Evolutionary conservation across 768 basidiomycete species (phyloP), one percentile per base, ranked within the genome.

Genomic region (Lentinula lateritia): DNA sequence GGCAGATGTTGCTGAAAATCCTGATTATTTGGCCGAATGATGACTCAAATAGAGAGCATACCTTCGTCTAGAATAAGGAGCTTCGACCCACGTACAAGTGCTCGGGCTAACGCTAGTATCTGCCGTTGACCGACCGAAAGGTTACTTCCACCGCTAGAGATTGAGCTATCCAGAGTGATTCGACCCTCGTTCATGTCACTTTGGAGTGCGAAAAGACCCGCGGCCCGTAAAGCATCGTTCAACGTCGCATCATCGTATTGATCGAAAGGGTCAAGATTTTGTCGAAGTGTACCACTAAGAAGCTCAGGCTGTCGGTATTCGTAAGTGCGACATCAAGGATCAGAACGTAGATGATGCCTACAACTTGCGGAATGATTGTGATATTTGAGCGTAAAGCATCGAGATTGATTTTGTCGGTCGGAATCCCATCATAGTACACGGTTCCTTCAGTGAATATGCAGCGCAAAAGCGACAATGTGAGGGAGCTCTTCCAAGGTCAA

Each of bases 351-450:
- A 34, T 13, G 35, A 18, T 10, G 69, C 76, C 62, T 41, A 78
- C 79, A 32, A 77, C 70, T 63, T 83, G 81, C 3, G 81, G 82
- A 38, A 84, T 87, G 63, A 87, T 83, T 2, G 86, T 87, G 60
- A 89, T 80, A 60, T 78, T 81, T 1, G 79, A 76, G 46, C 87
- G 74, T 50, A 89, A 71, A 6, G 74, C 77, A 63, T 87, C 79
- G 12, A 89, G 72, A 64, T 86, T 86, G 62, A 89, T 69, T 5
- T 71, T 69, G 43, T 73, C 69, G 0, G 80, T 84, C 20, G 73
- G 72, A 32, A 81, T 64, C 8, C 82, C 84, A 63, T 88, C 87
- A 59, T 83, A 86, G 62, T 75, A 75, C 5, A 89, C 80, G 12
- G 70, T 73, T 1, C 86, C 87, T 45, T 81, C 79, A 0, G 83